Conservation (phyloP, 345 rosid species). For the Moricandia arvensis region DNA sequence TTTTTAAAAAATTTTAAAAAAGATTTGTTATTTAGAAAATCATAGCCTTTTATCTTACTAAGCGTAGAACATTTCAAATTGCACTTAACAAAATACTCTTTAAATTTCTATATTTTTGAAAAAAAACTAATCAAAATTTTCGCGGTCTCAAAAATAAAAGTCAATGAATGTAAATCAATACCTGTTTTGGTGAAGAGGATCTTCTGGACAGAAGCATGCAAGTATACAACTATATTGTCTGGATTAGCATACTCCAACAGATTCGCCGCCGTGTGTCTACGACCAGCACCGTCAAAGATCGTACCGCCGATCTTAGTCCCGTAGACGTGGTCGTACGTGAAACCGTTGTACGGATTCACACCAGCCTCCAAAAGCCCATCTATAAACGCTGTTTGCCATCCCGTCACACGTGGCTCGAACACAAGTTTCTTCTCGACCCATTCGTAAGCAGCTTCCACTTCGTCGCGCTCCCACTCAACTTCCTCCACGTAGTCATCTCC, state of each 20-base stretch:
- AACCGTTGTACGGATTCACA: conserved; percentile 58
- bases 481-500: conserved; percentile 35
- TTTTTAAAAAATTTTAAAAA: too few species aligned
- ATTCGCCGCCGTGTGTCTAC: conserved; percentile 71
- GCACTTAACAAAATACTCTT: too few species aligned
- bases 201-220: conserved; percentile 63
- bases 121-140: too few species aligned
- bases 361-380: conserved; percentile 66
- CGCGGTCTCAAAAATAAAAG: too few species aligned
- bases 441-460: conserved; percentile 52
- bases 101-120: too few species aligned
- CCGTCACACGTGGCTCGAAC: conserved; percentile 44
- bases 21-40: too few species aligned
- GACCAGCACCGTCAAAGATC: conserved; percentile 57
- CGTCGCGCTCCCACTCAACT: conserved; percentile 44
- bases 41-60: too few species aligned
- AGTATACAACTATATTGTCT: conserved; percentile 39
- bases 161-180: background rate
- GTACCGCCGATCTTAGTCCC: conserved; percentile 80
- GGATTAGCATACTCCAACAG: conserved; percentile 67
- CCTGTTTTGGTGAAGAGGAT: conserved; percentile 49
- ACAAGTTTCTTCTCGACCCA: conserved; percentile 78
- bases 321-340: conserved; percentile 50
- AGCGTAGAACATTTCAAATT: too few species aligned
- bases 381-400: conserved; percentile 67